phyloP scores from a whole-genome alignment of 805 yeast genomes.

The Candida caryicola region DNA sequence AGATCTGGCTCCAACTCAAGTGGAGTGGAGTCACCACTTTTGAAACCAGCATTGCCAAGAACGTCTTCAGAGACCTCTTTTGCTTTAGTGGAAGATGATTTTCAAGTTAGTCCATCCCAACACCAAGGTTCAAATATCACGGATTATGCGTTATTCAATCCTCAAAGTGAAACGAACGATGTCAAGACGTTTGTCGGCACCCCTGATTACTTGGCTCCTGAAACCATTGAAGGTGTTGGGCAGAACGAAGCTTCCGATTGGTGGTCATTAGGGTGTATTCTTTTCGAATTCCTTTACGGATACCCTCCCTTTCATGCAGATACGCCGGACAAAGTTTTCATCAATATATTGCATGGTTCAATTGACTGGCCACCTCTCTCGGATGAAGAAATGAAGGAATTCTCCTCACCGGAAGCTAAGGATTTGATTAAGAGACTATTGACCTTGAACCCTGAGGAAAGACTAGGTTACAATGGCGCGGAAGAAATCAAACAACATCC shows the following conservation, averaged over 20 bases:
- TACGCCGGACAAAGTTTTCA: conserved; percentile 77
- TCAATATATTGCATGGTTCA: conserved; percentile 67
- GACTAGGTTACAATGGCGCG: conserved; percentile 80
- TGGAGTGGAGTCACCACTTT: conserved; percentile 45
- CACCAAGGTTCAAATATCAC: conserved; percentile 17
- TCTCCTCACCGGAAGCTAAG: conserved; percentile 64
- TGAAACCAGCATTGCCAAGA: conserved; percentile 46
- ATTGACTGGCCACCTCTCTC: conserved; percentile 83
- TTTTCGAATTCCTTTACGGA: conserved; percentile 89
- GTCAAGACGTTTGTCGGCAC: conserved; percentile 85
- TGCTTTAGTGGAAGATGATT: conserved; percentile 52
- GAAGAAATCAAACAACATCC: conserved; percentile 77
- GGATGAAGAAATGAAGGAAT: conserved; percentile 48
- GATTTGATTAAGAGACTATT: conserved; percentile 68
- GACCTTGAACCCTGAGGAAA: conserved; percentile 55
- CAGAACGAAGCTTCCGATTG: conserved; percentile 90
- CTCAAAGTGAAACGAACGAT: conserved; percentile 47
- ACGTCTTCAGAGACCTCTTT: conserved; percentile 58
- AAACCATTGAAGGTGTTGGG: conserved; percentile 79
- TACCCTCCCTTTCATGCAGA: conserved; percentile 91
- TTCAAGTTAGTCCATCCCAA: conserved; percentile 29
- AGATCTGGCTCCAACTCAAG: conserved; percentile 38
- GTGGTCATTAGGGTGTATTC: conserved; percentile 98
- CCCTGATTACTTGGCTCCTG: conserved; percentile 97
- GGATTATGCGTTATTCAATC: conserved; percentile 69